phyloP scores from a whole-genome alignment of 2,329 filamentous ascomycete species.

The Neoscytalidium dimidiatum region DNA sequence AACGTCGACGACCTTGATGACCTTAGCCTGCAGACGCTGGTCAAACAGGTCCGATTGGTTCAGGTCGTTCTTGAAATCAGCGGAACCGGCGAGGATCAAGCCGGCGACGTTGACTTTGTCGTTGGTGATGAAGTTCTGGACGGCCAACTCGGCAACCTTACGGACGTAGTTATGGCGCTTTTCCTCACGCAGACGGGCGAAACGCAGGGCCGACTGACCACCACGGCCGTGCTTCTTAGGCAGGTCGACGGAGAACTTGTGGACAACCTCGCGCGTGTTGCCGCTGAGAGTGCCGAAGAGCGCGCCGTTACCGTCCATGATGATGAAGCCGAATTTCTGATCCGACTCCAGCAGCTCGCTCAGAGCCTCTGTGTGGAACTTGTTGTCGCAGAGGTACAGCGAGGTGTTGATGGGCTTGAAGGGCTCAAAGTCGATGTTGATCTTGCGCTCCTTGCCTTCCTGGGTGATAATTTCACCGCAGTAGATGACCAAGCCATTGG shows the following conservation, averaged over 20 bases:
- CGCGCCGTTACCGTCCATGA: slow-evolving; percentile 99
- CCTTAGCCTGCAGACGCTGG: slow-evolving; percentile 84
- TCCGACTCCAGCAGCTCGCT: slow-evolving; percentile 97
- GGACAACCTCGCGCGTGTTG: slow-evolving; percentile 93
- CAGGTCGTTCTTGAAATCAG: slow-evolving; percentile 99
- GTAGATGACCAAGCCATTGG: slow-evolving; percentile 97
- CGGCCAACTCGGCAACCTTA: slow-evolving; percentile 95
- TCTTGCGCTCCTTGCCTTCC: slow-evolving; percentile 98
- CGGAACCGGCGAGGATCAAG: slow-evolving; percentile 91
- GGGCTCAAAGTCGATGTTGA: slow-evolving; percentile 99
- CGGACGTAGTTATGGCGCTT: slow-evolving; percentile 99
- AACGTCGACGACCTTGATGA: slow-evolving; percentile 99
- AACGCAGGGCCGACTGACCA: slow-evolving; percentile 99
- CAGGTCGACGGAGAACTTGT: slow-evolving; percentile 98
- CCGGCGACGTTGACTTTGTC: slow-evolving; percentile 99
- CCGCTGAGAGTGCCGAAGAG: slow-evolving; percentile 96
- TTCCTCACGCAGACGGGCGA: slow-evolving; percentile 97
- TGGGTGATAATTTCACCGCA: slow-evolving; percentile 99
- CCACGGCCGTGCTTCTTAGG: slow-evolving; percentile 99
- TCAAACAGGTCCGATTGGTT: slow-evolving; percentile 99
- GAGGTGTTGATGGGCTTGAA: slow-evolving; percentile 99
- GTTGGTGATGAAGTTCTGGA: slow-evolving; percentile 97
- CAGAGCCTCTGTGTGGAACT: slow-evolving; percentile 97
- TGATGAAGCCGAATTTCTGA: slow-evolving; percentile 98
- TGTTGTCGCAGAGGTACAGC: slow-evolving; percentile 99